These are phyloP conservation scores for Onygena corvina DNA, from an alignment of 2,329 filamentous ascomycete species.

Conservation along the genomic window DNA sequence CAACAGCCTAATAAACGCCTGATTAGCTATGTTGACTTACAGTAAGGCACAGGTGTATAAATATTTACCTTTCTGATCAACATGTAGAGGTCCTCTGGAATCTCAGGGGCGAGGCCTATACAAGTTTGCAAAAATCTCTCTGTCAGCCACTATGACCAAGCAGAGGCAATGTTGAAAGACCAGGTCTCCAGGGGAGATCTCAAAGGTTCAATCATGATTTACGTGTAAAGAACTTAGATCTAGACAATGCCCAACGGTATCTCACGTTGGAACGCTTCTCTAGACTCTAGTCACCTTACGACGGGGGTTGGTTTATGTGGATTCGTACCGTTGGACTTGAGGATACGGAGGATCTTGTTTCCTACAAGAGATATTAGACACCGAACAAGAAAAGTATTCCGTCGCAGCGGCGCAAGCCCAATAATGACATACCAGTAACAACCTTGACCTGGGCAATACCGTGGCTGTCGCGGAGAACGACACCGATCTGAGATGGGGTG, in stretches of 20 bases:
- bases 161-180: slow-evolving; percentile 53
- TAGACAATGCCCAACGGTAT: slow-evolving; percentile 4
- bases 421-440: slow-evolving; percentile 64
- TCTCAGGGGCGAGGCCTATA: slow-evolving; percentile 93
- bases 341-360: slow-evolving; percentile 99
- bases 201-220: slow-evolving; percentile 3
- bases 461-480: slow-evolving; percentile 94
- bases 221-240: background rate
- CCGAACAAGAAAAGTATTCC: background rate
- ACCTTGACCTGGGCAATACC: slow-evolving; percentile 96
- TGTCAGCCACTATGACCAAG: slow-evolving; percentile 75
- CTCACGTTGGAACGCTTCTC: slow-evolving; percentile 3
- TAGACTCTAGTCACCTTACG: background rate
- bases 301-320: slow-evolving; percentile 9
- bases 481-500: slow-evolving; percentile 97
- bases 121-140: slow-evolving; percentile 54
- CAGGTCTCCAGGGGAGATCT: background rate
- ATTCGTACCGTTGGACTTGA: slow-evolving; percentile 85
- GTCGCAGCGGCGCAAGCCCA: background rate
- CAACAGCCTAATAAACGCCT: slow-evolving; percentile 55
- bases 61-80: slow-evolving; percentile 99
- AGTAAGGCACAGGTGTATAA: slow-evolving; percentile 13
- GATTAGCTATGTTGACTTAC: background rate
- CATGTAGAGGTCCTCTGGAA: slow-evolving; percentile 99
- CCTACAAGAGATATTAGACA: slow-evolving; percentile 44